Evolutionary conservation across 768 basidiomycete genomes (phyloP).

Genomic region (Hygrocybe punicea): DNA sequence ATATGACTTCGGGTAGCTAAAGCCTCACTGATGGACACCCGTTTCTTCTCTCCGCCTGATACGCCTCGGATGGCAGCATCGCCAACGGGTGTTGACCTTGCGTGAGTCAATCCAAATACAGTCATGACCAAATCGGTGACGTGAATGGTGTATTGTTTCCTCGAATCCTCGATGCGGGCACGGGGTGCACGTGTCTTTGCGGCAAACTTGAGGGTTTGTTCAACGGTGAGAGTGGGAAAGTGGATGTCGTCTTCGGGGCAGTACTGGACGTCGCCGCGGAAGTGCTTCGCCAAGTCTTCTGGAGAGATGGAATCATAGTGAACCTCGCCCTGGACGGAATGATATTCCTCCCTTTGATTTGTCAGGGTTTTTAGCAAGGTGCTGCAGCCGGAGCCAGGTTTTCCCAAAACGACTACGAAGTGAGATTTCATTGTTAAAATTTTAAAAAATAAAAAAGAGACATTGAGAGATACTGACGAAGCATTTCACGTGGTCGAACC

Average conservation of each 20-base stretch:
- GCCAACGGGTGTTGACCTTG: conserved; percentile 69
- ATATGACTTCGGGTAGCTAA: conserved; percentile 60
- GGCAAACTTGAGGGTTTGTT: conserved; percentile 67
- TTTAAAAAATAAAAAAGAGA: no score
- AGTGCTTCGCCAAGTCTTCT: conserved; percentile 56
- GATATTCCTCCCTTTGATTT: conserved; percentile 68
- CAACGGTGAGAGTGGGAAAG: conserved; percentile 77
- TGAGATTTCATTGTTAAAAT: no score
- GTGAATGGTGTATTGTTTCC: conserved; percentile 42
- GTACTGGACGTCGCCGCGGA: conserved; percentile 78
- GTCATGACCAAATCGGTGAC: conserved; percentile 57
- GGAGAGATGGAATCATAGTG: conserved; percentile 74
- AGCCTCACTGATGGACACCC: conserved; percentile 74
- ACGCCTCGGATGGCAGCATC: conserved; percentile 74
- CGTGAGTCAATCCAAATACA: conserved; percentile 74
- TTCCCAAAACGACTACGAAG: conserved; percentile 70
- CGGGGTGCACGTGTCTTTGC: conserved; percentile 66
- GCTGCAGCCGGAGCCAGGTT: conserved; percentile 81
- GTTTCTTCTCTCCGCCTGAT: conserved; percentile 75
- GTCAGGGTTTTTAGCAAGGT: conserved; percentile 81
- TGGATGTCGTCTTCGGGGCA: conserved; percentile 84
- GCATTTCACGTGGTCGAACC: conserved; percentile 71
- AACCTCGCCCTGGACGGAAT: conserved; percentile 65
- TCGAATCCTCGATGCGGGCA: conserved; percentile 43
- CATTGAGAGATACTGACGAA: conserved; percentile 56